Conservation (phyloP, 352 stramenopile genomes). For the Phytophthora hybrid region DNA sequence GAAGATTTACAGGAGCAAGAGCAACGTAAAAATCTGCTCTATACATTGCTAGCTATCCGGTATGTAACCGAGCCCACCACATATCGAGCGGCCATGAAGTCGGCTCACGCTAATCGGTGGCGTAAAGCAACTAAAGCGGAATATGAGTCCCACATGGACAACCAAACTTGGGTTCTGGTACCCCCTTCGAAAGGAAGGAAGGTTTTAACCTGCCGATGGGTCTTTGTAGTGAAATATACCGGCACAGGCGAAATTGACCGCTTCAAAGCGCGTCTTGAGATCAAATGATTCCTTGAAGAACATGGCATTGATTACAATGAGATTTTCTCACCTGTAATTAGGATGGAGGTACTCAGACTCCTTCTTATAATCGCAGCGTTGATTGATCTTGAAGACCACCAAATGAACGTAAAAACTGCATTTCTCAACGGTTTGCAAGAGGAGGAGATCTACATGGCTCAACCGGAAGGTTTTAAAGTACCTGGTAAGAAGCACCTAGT, state of each 20-base stretch:
- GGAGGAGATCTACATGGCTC: conserved; percentile 36
- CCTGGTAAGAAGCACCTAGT: conserved; percentile 16
- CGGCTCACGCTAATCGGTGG: no score
- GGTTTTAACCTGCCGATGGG: no score
- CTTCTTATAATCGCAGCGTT: conserved; percentile 6
- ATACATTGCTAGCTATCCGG: conserved; percentile 8
- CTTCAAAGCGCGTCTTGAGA: conserved; percentile 5
- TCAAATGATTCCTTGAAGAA: conserved; percentile 1
- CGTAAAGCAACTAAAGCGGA: no score
- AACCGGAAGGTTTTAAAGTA: conserved; percentile 18
- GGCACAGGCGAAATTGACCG: conserved; percentile 12
- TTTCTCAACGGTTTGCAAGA: conserved; percentile 28
- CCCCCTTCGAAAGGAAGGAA: no score
- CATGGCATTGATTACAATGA: conserved; percentile 5
- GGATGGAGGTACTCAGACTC: conserved; percentile 10
- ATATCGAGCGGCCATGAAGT: no score
- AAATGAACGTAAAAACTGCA: conserved; percentile 39
- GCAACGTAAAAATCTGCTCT: not conserved
- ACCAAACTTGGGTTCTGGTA: no score
- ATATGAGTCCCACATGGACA: no score
- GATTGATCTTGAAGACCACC: conserved; percentile 27
- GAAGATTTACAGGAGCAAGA: conserved; percentile 11
- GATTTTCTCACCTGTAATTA: conserved; percentile 7
- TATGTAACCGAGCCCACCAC: conserved; percentile 16
- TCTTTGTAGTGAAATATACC: conserved; percentile 17